Evolutionary conservation across 257 asterid genomes (phyloP).

Genomic region (Solanum sitiens): DNA sequence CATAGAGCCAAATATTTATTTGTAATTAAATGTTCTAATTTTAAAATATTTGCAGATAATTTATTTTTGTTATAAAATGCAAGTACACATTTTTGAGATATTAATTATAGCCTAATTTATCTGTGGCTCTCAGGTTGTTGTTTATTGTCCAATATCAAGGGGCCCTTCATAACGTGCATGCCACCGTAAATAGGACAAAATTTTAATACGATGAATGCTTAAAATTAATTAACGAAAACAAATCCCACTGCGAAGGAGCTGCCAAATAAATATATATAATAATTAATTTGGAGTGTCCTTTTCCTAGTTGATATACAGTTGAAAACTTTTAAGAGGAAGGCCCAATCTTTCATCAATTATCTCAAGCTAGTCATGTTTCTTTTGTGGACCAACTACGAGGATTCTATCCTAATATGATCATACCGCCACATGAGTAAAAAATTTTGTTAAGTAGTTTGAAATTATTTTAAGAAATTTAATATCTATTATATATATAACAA

Average conservation of each 20-base stretch:
- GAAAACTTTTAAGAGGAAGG: neutral
- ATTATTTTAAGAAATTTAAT: too few relatives aligned
- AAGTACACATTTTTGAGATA: neutral
- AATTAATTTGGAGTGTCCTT: neutral
- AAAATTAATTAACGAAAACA: neutral
- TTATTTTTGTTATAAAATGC: neutral
- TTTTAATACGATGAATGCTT: neutral
- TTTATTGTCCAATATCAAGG: neutral
- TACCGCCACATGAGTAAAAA: neutral
- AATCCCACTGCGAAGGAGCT: neutral
- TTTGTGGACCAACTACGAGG: neutral
- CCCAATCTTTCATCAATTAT: neutral
- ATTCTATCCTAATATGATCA: neutral
- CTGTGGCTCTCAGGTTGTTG: neutral
- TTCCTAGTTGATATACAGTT: neutral
- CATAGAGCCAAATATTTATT: neutral
- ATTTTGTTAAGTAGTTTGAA: neutral
- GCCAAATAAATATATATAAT: neutral
- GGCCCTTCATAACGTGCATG: neutral
- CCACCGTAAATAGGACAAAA: neutral
- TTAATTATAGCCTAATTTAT: neutral
- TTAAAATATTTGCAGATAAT: neutral
- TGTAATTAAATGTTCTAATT: neutral
- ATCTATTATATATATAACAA: too few relatives aligned
- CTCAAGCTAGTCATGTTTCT: neutral